Base-by-base conservation (phyloP, 1,139 yeast species). In the Eremothecium cymbalariae region DNA sequence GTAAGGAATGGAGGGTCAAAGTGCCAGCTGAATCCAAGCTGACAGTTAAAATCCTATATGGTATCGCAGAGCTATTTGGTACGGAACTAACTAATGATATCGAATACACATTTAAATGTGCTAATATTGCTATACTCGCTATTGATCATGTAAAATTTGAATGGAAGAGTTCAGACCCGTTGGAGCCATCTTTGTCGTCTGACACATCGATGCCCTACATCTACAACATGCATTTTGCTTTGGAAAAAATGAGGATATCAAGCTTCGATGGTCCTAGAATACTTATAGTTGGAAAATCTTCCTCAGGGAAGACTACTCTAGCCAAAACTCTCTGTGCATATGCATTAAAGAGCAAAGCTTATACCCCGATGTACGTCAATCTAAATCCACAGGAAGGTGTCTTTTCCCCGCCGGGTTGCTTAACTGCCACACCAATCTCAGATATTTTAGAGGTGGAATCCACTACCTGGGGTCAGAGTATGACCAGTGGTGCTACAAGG, bases 1-100 rank as follows among this genome's bases (percentile, higher is more conserved):
- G 65, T 14, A 62, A 72, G n/a, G 95, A 86, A 61, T 88, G 95
- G 95, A 66, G 95, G 40, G 70, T 85, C 40, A 95, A 85, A 51
- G 74, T 84, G 2, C 78, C 76, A 0, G 65, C 70, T 42, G 76
- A 70, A 33, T 64, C 75, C 6, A 65, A 66, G 23, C 52, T 86
- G 31, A 66, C 66, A n/a, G 52, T 85, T 22, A 75, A 68, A 44
- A 68, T 81, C 22, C 50, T 43, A n/a, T 33, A 45, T 13, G 98
- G 98, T 2, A 68, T 78, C 2, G 95, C 84, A 2, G 98, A 90
- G 59, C 70, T 88, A 13, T 85, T 82, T 60, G 98, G 98, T 16
- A 85, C 96, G 2, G 98, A 90, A 54, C 68, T 90, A 21, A 84
- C 96, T 2, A 63, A 68, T 22, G 85, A 82, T 41, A 68, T 72